A percentile compares a stretch with the other conserved stretches of the same genome.
These are phyloP conservation scores for Rutidosis leptorrhynchoides DNA, from an alignment of 129 eudicot genomes.

Conservation along the genomic window DNA sequence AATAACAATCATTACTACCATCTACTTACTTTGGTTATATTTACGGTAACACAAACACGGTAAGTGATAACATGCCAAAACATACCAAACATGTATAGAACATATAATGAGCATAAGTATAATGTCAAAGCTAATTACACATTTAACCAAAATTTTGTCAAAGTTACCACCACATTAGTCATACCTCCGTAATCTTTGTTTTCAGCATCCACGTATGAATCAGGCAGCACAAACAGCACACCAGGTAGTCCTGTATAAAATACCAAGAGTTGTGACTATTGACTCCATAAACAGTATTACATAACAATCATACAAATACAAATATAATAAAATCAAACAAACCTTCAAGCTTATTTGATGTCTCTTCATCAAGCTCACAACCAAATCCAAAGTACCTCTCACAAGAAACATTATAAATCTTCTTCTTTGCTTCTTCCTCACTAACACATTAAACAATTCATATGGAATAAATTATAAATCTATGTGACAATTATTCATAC, in stretches of 20 bases:
- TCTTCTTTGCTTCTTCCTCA: conserved; percentile 90
- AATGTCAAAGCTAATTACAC: background rate
- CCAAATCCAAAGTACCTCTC: conserved; percentile 95
- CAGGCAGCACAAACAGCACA: conserved; percentile 90
- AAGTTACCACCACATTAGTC: background rate
- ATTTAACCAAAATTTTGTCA: background rate
- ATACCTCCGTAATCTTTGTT: conserved; percentile 93
- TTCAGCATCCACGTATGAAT: conserved; percentile 94
- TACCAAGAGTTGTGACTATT: background rate
- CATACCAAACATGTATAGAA: background rate
- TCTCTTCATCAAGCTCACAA: conserved; percentile 91
- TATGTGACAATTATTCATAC: background rate
- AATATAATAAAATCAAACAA: background rate
- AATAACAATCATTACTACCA: background rate
- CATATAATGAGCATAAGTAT: background rate
- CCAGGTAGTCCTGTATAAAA: conserved; percentile 75
- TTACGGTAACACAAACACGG: background rate
- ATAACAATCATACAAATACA: background rate
- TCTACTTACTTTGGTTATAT: background rate
- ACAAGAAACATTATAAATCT: conserved; percentile 92
- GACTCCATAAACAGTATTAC: background rate
- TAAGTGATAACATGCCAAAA: background rate
- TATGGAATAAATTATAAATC: background rate
- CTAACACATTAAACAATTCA: conserved; percentile 28
- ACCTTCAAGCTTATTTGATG: conserved; percentile 93